Conservation (phyloP, 176 grass and related monocot species). For the Olyra latifolia region DNA sequence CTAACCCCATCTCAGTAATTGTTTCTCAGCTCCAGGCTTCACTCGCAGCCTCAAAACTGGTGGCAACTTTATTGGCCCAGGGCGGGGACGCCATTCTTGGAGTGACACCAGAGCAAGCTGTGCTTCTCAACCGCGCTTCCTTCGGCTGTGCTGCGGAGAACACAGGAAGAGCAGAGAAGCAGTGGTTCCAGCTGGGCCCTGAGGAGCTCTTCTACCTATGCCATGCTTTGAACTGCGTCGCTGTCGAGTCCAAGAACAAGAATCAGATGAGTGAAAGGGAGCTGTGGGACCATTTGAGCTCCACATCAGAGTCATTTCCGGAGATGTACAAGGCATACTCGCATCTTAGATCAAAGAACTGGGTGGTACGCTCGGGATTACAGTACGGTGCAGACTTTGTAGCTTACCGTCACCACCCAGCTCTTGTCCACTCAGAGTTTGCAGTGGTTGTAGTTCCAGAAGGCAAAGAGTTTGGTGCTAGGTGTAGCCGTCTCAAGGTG, state of each 20-base stretch:
- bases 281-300: conserved; percentile 52
- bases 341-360: conserved; percentile 69
- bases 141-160: conserved; percentile 40
- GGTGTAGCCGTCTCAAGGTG: conserved; percentile 31
- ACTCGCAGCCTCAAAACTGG: not conserved
- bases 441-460: conserved; percentile 54
- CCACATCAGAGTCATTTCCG: conserved; percentile 35
- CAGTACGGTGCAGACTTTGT: conserved; percentile 71
- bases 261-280: not conserved
- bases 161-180: not conserved
- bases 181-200: conserved; percentile 50
- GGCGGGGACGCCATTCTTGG: conserved; percentile 20
- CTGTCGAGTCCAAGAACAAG: conserved; percentile 6
- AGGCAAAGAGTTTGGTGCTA: not conserved
- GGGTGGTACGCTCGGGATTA: conserved; percentile 53
- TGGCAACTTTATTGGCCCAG: not conserved
- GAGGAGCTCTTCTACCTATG: conserved; percentile 72
- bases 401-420: conserved; percentile 77
- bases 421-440: conserved; percentile 74
- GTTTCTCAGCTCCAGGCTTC: conserved; percentile 39
- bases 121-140: conserved; percentile 32
- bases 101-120: not conserved
- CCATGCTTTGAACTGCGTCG: conserved; percentile 43
- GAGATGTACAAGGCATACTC: conserved; percentile 63
- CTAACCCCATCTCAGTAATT: conserved; percentile 55